These are phyloP conservation scores for Leccinum subgranulosum DNA, from an alignment of 768 basidiomycete species.

Conservation along the genomic window DNA sequence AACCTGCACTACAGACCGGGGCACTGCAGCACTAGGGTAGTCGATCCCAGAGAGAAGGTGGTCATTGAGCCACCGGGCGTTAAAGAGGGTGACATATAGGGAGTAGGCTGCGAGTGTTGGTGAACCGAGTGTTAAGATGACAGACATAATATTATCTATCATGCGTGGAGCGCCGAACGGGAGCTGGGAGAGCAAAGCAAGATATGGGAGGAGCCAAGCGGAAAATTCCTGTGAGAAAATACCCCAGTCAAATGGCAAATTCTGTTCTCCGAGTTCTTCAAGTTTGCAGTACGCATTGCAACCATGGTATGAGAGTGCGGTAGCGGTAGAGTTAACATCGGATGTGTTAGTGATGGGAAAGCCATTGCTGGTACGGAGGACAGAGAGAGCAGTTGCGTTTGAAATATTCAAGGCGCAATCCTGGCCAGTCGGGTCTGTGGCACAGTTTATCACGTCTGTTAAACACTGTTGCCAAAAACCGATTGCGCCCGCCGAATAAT, in stretches of 20 bases:
- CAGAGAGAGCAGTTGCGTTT: constrained; percentile 10
- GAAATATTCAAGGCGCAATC: constrained; percentile 5
- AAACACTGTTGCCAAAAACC: constrained; percentile 16
- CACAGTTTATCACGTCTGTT: not conserved
- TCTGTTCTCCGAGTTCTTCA: too few relatives aligned
- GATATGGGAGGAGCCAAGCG: constrained; percentile 47
- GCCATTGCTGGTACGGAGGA: constrained; percentile 13
- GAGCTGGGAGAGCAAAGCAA: constrained; percentile 46
- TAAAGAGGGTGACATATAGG: constrained; percentile 40
- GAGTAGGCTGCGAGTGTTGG: constrained; percentile 46
- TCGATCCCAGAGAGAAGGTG: constrained; percentile 27
- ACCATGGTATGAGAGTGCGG: constrained; percentile 4
- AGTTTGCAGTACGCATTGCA: not conserved
- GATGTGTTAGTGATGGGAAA: not conserved
- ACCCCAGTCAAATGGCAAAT: too few relatives aligned
- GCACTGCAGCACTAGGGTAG: constrained; percentile 18
- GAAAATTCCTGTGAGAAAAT: constrained; percentile 35
- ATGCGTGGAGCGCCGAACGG: constrained; percentile 42
- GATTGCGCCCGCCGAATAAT: not conserved
- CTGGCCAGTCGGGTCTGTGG: not conserved
- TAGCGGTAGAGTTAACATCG: not conserved
- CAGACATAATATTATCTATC: constrained; percentile 40
- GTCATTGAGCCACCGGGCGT: constrained; percentile 41
- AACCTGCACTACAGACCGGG: constrained; percentile 28
- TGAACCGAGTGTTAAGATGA: constrained; percentile 43